A percentile compares a stretch with the other conserved stretches of the same genome.
phyloP scores from a whole-genome alignment of 176 grass and related monocot genomes.

The Phyllostachys edulis region DNA sequence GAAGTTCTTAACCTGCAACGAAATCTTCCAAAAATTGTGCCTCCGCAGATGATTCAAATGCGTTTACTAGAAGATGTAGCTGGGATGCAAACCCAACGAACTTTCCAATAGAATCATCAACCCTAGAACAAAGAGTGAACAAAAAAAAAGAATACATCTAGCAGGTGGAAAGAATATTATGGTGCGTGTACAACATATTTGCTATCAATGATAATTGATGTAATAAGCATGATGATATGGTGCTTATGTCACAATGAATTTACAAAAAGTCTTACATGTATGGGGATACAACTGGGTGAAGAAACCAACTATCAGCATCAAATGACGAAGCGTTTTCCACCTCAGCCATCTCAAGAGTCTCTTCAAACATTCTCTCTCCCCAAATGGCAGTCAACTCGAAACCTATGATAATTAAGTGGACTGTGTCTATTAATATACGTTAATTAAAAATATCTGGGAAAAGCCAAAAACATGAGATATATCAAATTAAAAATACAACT shows the following conservation, averaged over 20 bases:
- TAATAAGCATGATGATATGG: neutral
- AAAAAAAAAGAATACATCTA: slow-evolving; percentile 28
- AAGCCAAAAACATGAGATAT: slow-evolving; percentile 17
- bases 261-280: slow-evolving; percentile 62
- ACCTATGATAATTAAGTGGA: slow-evolving; percentile 48
- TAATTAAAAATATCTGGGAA: slow-evolving; percentile 6
- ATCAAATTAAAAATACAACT: slow-evolving; percentile 15
- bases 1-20: slow-evolving; percentile 74
- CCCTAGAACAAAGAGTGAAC: slow-evolving; percentile 48
- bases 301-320: slow-evolving; percentile 91
- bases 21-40: slow-evolving; percentile 97
- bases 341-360: slow-evolving; percentile 95
- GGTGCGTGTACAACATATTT: neutral
- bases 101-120: slow-evolving; percentile 80
- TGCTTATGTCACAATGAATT: slow-evolving; percentile 23
- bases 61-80: slow-evolving; percentile 75
- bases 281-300: slow-evolving; percentile 67
- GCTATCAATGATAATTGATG: slow-evolving; percentile 3
- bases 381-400: slow-evolving; percentile 83
- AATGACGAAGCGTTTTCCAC: slow-evolving; percentile 88
- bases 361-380: slow-evolving; percentile 76
- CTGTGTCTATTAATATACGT: slow-evolving; percentile 10
- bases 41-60: slow-evolving; percentile 56
- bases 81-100: slow-evolving; percentile 97
- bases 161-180: neutral